A percentile compares a stretch with the other conserved stretches of the same genome.
These are phyloP conservation scores for Dendrocalamus latiflorus DNA, from an alignment of 202 grass and related monocot genomes.

Conservation along the genomic window DNA sequence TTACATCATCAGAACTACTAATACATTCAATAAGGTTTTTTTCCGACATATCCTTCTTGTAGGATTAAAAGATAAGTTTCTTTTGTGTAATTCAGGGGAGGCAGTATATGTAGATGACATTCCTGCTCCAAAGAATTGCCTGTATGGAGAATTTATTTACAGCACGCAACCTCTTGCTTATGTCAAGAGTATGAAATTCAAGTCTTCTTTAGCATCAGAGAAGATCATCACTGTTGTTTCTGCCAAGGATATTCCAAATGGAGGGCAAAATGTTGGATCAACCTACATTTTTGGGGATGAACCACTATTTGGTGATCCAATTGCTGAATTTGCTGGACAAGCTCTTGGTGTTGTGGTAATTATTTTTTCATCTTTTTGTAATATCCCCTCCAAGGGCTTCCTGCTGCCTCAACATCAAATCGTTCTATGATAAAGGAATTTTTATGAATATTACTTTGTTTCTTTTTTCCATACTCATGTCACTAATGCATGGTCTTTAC, in stretches of 20 bases:
- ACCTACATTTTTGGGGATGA: constrained; percentile 24
- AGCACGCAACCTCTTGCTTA: constrained; percentile 61
- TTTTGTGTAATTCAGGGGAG: constrained; percentile 45
- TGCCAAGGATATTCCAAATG: constrained; percentile 64
- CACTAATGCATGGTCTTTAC: too few relatives aligned
- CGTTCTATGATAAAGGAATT: background rate
- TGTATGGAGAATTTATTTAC: constrained; percentile 82
- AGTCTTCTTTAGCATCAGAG: constrained; percentile 46
- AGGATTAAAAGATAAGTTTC: background rate
- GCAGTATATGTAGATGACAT: constrained; percentile 83
- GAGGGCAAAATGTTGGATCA: constrained; percentile 61
- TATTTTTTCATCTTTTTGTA: background rate
- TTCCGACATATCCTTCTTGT: background rate
- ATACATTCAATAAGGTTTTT: background rate
- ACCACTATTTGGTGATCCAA: constrained; percentile 42
- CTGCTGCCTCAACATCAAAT: background rate
- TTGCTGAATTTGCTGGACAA: constrained; percentile 67
- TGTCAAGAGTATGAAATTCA: constrained; percentile 55
- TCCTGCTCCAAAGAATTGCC: constrained; percentile 62
- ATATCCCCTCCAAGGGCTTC: background rate
- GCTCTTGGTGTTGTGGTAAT: constrained; percentile 70
- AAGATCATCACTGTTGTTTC: constrained; percentile 54
- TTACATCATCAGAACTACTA: background rate
- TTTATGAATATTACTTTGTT: background rate
- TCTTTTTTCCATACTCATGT: background rate